These are phyloP conservation scores for Niebla homalea DNA, from an alignment of 495 filamentous ascomycete species.

Conservation along the genomic window DNA sequence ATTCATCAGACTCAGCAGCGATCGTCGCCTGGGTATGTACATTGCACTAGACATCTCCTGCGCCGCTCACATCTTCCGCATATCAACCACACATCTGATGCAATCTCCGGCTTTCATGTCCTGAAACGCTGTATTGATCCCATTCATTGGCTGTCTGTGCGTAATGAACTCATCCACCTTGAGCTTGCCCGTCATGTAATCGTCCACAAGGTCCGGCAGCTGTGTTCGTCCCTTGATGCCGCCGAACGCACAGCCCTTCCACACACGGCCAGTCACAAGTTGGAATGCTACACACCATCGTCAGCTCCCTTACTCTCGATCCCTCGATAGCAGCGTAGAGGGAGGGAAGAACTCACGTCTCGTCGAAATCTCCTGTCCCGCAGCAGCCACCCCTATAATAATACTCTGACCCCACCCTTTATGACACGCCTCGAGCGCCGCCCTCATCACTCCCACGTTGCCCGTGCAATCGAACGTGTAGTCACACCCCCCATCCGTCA, in stretches of 20 bases:
- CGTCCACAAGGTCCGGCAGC: slow-evolving; percentile 73
- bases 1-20: no score
- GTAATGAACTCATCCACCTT: slow-evolving; percentile 99
- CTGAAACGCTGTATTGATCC: slow-evolving; percentile 82
- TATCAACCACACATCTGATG: slow-evolving; percentile 66
- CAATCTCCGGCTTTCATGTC: slow-evolving; percentile 95
- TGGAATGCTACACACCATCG: slow-evolving; percentile 64
- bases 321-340: not conserved
- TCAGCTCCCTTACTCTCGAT: slow-evolving; percentile 9
- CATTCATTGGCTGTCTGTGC: slow-evolving; percentile 64
- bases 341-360: slow-evolving; percentile 55
- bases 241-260: slow-evolving; percentile 96
- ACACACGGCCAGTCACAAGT: slow-evolving; percentile 91
- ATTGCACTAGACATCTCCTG: no score
- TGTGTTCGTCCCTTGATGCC: slow-evolving; percentile 96
- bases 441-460: slow-evolving; percentile 91
- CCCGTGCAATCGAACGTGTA: slow-evolving; percentile 99
- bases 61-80: slow-evolving; percentile 16
- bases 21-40: no score
- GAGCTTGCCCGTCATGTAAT: slow-evolving; percentile 78
- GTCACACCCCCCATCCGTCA: slow-evolving; percentile 98
- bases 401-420: slow-evolving; percentile 99
- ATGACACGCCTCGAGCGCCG: slow-evolving; percentile 92
- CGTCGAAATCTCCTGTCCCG: slow-evolving; percentile 92
- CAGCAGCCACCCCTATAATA: slow-evolving; percentile 93